These are phyloP conservation scores for Sclerotinia sclerotiorum DNA, from an alignment of 2,329 filamentous ascomycete genomes.

Conservation along the genomic window DNA sequence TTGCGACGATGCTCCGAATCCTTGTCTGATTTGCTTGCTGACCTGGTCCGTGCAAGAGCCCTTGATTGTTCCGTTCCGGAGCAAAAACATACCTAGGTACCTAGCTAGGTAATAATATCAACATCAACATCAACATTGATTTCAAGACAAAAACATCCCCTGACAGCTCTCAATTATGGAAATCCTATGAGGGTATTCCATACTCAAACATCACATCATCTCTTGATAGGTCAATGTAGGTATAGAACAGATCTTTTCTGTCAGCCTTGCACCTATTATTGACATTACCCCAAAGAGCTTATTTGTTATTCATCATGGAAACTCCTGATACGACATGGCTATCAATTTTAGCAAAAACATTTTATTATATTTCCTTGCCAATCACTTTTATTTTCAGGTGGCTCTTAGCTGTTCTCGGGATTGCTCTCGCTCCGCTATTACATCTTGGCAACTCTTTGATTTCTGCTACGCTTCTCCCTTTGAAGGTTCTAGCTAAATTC, in stretches of 20 bases:
- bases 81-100: no score
- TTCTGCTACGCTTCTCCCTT: slow-evolving; percentile 32
- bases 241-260: neutral
- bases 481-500: slow-evolving; percentile 37
- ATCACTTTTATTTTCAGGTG: slow-evolving; percentile 29
- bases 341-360: slow-evolving; percentile 25
- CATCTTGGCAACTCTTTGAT: slow-evolving; percentile 33
- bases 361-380: slow-evolving; percentile 34
- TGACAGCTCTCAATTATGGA: neutral
- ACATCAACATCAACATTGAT: neutral
- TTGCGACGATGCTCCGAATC: slow-evolving; percentile 11
- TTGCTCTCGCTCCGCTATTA: slow-evolving; percentile 34
- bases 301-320: slow-evolving; percentile 15
- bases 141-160: neutral
- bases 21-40: slow-evolving; percentile 6
- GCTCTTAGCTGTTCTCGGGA: slow-evolving; percentile 27
- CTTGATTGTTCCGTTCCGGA: neutral
- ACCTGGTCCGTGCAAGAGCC: neutral
- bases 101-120: no score
- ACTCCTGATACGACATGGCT: slow-evolving; percentile 32
- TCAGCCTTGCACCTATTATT: slow-evolving; percentile 1
- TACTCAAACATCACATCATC: neutral
- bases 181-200: neutral
- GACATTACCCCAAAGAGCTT: neutral
- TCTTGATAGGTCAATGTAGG: neutral